Conservation (phyloP, 169 alveolate species). For the Plasmodium chabaudi region DNA sequence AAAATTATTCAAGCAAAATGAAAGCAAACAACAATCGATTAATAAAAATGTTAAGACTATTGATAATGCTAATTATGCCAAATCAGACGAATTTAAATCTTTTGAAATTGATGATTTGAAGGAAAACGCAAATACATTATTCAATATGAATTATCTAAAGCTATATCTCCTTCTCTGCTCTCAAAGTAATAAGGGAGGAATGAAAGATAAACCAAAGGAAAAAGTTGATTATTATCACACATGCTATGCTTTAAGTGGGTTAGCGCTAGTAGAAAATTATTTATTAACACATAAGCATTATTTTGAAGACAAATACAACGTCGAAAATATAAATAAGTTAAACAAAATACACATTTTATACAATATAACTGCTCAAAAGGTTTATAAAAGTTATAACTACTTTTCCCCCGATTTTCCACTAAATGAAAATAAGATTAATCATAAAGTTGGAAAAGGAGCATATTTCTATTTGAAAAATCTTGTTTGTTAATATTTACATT, state of each 20-base stretch:
- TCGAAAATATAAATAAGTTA: slow-evolving; percentile 32
- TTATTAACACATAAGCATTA: slow-evolving; percentile 7
- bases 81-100: background rate
- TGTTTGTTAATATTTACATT: slow-evolving; percentile 7
- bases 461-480: slow-evolving; percentile 60
- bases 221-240: slow-evolving; percentile 96
- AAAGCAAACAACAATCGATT: slow-evolving; percentile 50
- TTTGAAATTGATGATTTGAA: slow-evolving; percentile 40
- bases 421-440: slow-evolving; percentile 43
- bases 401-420: slow-evolving; percentile 57
- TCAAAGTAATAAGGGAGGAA: slow-evolving; percentile 91
- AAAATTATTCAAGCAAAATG: slow-evolving; percentile 20
- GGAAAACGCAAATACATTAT: slow-evolving; percentile 79
- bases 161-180: slow-evolving; percentile 79
- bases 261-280: slow-evolving; percentile 79
- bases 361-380: slow-evolving; percentile 59
- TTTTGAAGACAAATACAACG: background rate
- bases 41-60: slow-evolving; percentile 67
- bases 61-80: slow-evolving; percentile 26
- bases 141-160: slow-evolving; percentile 65
- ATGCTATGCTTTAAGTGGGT: slow-evolving; percentile 94
- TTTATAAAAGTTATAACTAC: slow-evolving; percentile 57
- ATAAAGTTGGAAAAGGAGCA: slow-evolving; percentile 70
- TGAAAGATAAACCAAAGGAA: slow-evolving; percentile 97
- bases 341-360: slow-evolving; percentile 67